phyloP scores from a whole-genome alignment of 768 basidiomycete genomes.

The Mycena leptocephala region DNA sequence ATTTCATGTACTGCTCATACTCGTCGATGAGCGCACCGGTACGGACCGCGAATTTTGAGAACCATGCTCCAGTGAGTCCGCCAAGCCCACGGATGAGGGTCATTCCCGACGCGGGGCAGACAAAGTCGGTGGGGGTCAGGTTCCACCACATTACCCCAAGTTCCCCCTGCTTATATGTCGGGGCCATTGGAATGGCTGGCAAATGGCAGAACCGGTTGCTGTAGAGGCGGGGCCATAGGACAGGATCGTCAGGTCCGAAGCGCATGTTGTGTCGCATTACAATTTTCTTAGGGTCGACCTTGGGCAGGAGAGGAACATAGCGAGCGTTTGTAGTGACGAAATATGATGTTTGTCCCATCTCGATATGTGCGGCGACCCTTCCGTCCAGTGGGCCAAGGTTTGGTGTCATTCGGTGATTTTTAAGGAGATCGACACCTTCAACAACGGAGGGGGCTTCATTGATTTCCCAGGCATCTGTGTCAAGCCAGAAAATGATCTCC shows the following conservation, averaged over 20 bases:
- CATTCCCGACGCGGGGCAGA: constrained; percentile 12
- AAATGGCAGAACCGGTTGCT: not conserved
- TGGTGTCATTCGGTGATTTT: not conserved
- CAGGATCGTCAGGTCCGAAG: constrained; percentile 1
- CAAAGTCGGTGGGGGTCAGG: not conserved
- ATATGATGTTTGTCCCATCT: not conserved
- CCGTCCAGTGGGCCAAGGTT: not conserved
- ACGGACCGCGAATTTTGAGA: not conserved
- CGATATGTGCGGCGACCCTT: not conserved
- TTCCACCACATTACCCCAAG: constrained; percentile 11
- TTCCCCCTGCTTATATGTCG: not conserved
- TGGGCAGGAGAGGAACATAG: constrained; percentile 12
- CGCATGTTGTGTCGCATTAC: not conserved
- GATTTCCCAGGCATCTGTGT: constrained; percentile 8
- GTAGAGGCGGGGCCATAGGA: not conserved
- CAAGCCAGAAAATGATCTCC: not conserved
- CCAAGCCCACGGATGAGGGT: constrained; percentile 3
- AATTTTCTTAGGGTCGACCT: not conserved
- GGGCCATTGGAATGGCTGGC: not conserved
- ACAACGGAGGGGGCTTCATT: not conserved
- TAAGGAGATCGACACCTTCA: not conserved
- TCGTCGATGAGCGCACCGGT: not conserved
- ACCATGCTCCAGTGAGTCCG: not conserved
- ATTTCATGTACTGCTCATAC: constrained; percentile 7
- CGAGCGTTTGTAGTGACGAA: constrained; percentile 1